Evolutionary conservation across 129 eudicot genomes (phyloP).

Genomic region (Sambucus nigra): DNA sequence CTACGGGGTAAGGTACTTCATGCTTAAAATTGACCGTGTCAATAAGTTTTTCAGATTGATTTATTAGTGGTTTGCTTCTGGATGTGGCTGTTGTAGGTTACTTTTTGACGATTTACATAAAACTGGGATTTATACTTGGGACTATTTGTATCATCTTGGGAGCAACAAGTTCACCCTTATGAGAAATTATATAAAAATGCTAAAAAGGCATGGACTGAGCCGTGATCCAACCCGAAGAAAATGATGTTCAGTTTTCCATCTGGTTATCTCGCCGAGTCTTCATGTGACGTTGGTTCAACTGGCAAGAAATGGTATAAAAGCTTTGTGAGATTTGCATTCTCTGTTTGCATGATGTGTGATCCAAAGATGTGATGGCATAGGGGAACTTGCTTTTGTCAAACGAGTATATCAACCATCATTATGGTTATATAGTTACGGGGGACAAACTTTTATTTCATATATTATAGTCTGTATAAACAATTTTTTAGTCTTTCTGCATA

Average conservation of each 20-base stretch:
- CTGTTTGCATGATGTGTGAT: neutral
- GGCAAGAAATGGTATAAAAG: too few relatives aligned
- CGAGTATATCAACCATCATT: neutral
- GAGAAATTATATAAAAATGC: constrained; percentile 40
- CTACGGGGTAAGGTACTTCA: constrained; percentile 56
- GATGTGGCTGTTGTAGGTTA: constrained; percentile 28
- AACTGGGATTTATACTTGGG: constrained; percentile 63
- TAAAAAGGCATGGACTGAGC: constrained; percentile 51
- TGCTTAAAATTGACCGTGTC: neutral
- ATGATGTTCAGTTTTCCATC: neutral
- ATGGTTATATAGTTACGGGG: neutral
- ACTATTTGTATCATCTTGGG: constrained; percentile 47
- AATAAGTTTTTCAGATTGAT: neutral
- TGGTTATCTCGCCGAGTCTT: neutral
- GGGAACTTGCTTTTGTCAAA: neutral
- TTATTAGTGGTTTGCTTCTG: neutral
- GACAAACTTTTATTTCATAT: neutral
- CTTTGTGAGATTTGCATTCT: neutral
- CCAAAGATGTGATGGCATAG: neutral
- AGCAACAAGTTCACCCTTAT: constrained; percentile 51
- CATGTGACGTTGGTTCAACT: neutral
- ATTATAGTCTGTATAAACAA: neutral
- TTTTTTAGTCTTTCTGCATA: too few relatives aligned
- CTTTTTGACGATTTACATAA: constrained; percentile 59
- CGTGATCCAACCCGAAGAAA: constrained; percentile 39